Conservation (phyloP, 129 eudicot genomes). For the Flaveria sonorensis region DNA sequence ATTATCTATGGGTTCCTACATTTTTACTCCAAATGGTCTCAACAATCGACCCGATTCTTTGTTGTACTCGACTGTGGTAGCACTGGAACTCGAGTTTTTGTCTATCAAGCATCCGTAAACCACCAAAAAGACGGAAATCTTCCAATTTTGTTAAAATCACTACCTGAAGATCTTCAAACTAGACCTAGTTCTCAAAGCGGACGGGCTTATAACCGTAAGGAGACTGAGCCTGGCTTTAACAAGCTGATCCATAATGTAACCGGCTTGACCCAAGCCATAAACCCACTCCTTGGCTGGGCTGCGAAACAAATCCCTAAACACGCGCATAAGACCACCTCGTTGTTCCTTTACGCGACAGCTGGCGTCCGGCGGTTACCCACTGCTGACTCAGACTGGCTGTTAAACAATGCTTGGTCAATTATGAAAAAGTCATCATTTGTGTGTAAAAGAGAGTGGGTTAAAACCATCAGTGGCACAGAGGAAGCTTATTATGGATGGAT, state of each 20-base stretch:
- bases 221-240: conserved; percentile 94
- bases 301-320: conserved; percentile 79
- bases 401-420: conserved; percentile 70
- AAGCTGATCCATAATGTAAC: conserved; percentile 76
- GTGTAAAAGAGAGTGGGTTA: conserved; percentile 88
- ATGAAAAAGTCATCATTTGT: conserved; percentile 67
- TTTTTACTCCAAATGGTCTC: conserved; percentile 61
- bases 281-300: conserved; percentile 86
- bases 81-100: conserved; percentile 92
- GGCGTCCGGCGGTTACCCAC: conserved; percentile 88
- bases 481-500: conserved; percentile 99
- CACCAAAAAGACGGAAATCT: conserved; percentile 60
- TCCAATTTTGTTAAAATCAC: conserved; percentile 65
- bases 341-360: conserved; percentile 95
- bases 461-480: conserved; percentile 82
- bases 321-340: conserved; percentile 72
- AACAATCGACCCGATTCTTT: conserved; percentile 61
- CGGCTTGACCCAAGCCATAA: conserved; percentile 79
- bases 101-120: conserved; percentile 66
- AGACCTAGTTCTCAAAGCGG: conserved; percentile 62
- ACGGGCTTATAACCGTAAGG: conserved; percentile 92
- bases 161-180: conserved; percentile 56
- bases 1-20: conserved; percentile 43
- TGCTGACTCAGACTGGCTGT: conserved; percentile 88
- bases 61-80: conserved; percentile 97